Base-by-base conservation (phyloP, 805 yeast species). In the Torulaspora microellipsoides region DNA sequence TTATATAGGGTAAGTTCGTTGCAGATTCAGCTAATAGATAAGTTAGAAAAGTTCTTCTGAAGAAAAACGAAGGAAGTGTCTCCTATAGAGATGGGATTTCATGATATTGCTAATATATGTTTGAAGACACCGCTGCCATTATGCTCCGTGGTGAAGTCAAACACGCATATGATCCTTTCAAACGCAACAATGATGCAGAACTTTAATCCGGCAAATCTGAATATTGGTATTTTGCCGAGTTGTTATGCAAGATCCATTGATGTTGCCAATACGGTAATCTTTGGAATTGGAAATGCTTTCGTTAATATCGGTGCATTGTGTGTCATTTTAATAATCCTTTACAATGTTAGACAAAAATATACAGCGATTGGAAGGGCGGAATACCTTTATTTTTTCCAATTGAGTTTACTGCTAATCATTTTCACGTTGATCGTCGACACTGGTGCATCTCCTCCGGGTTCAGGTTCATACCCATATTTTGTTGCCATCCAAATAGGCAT, bases 351-450 rank as follows among this genome's bases (percentile, higher is more conserved):
- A 60, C 71, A 82, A 46, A 88, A 91, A 69, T 90, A 86, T 61
- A 93, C 99, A 0, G 97, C 98, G 10, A 90, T 93, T 46, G 98
- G 97, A 3, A 74, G 98, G 48, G 72, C 80, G 10, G 99, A 93
- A 60, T 84, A 89, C 81, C 65, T 87, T 42, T 78, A 76, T 52
- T 83, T 85, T 58, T 83, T 81, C 64, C 80, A 83, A 64, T 56
- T 78, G 33, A 72, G 75, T 48, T 68, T 83, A 27, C 70, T 77
- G 1, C 72, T 85, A 50, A 73, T 79, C 5, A 73, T 85, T 12
- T 67, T 82, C 48, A 75, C 90, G 2, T 69, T 91, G 37, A 75
- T 91, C 15, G 95, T 88, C 4, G 96, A 91, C 58, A 81, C 95
- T 51, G 98, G 98, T 14, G 96, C 91, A 1, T 75, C 85, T 10